Conservation (phyloP, 192 early-diverging fungal genomes). For the Chytriomyces sp. region DNA sequence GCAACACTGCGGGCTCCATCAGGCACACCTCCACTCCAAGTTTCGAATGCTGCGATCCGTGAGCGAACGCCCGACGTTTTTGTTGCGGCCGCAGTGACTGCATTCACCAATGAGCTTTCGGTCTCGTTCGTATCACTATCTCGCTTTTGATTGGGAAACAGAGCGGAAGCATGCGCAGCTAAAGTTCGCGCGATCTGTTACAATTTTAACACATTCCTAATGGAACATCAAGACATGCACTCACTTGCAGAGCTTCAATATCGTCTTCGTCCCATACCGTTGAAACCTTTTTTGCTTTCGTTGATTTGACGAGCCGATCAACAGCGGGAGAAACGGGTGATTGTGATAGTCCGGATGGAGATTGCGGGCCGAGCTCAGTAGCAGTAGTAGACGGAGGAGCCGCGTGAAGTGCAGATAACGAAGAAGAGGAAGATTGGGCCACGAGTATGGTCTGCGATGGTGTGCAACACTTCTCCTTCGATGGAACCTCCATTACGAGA, state of each 20-base stretch:
- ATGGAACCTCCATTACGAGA: too few relatives aligned
- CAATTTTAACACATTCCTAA: too few relatives aligned
- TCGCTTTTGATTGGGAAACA: slow-evolving; percentile 15
- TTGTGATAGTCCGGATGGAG: too few relatives aligned
- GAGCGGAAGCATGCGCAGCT: neutral
- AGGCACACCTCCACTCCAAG: neutral
- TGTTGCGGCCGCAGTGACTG: neutral
- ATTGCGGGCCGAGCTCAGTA: neutral
- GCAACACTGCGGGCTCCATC: neutral
- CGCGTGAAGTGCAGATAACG: neutral
- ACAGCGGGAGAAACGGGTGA: neutral
- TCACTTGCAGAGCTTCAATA: too few relatives aligned
- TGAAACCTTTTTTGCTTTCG: neutral
- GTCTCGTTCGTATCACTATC: neutral
- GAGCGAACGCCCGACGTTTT: neutral
- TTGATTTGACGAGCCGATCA: neutral
- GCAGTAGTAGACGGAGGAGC: neutral
- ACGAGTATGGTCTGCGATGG: neutral
- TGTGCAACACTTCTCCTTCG: neutral
- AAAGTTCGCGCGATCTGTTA: slow-evolving; percentile 7
- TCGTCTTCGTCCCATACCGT: slow-evolving; percentile 32
- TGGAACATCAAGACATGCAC: too few relatives aligned
- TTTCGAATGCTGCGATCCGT: neutral
- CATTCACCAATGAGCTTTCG: neutral
- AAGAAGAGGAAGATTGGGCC: neutral